phyloP scores from a whole-genome alignment of 176 grass and related monocot genomes.

The Neostapfia colusana region DNA sequence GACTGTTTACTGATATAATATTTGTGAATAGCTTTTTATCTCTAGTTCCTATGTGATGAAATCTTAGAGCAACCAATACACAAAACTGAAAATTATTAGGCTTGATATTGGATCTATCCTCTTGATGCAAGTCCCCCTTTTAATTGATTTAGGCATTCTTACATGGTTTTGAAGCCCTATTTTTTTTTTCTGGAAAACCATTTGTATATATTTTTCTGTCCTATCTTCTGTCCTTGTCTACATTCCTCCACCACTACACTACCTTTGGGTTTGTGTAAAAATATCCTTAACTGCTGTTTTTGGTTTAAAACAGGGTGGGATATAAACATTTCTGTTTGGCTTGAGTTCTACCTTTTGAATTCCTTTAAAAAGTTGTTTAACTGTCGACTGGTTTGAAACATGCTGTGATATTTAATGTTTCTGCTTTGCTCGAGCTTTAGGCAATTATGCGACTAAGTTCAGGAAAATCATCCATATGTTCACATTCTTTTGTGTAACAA shows the following conservation, averaged over 20 bases:
- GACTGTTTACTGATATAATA: conserved; percentile 7
- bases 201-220: not conserved
- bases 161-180: not conserved
- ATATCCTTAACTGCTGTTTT: not conserved
- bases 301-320: not conserved
- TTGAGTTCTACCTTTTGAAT: not conserved
- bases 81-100: not conserved
- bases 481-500: not conserved
- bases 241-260: not conserved
- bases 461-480: not conserved
- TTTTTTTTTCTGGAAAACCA: not conserved
- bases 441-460: not conserved
- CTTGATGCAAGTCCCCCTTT: not conserved
- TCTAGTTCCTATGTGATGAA: not conserved
- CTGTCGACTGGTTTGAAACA: not conserved
- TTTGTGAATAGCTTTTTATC: conserved; percentile 2
- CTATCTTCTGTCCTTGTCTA: not conserved
- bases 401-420: not conserved
- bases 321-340: not conserved
- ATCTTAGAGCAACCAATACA: conserved; percentile 1
- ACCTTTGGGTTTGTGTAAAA: not conserved
- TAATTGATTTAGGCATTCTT: not conserved
- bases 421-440: not conserved
- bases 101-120: not conserved
- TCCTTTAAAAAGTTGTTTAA: not conserved